Conservation (phyloP, 176 grass and related monocot genomes). For the Oryza coarctata region DNA sequence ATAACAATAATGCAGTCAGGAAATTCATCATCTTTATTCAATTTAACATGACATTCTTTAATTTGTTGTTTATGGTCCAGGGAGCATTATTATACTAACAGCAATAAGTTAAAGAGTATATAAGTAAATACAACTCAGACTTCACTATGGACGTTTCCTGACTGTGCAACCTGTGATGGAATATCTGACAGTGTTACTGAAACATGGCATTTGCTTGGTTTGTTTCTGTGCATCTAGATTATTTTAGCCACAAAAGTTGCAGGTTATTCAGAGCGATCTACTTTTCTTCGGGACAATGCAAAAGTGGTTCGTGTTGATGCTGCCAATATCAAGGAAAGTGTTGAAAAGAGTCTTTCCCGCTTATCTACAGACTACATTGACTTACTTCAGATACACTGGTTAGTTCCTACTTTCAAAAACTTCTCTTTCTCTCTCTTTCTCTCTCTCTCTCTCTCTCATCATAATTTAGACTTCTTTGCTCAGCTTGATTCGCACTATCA, state of each 20-base stretch:
- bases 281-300: conserved; percentile 61
- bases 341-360: conserved; percentile 85
- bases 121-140: background rate
- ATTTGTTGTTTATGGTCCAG: background rate
- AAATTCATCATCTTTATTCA: background rate
- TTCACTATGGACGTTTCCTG: background rate
- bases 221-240: conserved; percentile 42
- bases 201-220: background rate
- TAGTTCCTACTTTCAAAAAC: conserved; percentile 12
- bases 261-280: conserved; percentile 63
- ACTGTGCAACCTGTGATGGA: background rate
- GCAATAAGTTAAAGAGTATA: conserved; percentile 3
- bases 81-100: background rate
- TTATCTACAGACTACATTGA: conserved; percentile 93
- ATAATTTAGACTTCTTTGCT: background rate
- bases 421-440: background rate
- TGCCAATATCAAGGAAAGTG: conserved; percentile 82
- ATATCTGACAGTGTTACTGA: conserved; percentile 1
- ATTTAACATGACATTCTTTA: background rate
- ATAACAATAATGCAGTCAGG: background rate
- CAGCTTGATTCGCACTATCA: background rate
- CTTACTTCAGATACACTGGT: conserved; percentile 98
- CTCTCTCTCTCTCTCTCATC: background rate
- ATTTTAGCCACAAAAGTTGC: conserved; percentile 90
- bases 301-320: conserved; percentile 65